Conservation (phyloP, 2,329 filamentous ascomycete species). For the Claviceps capensis region DNA sequence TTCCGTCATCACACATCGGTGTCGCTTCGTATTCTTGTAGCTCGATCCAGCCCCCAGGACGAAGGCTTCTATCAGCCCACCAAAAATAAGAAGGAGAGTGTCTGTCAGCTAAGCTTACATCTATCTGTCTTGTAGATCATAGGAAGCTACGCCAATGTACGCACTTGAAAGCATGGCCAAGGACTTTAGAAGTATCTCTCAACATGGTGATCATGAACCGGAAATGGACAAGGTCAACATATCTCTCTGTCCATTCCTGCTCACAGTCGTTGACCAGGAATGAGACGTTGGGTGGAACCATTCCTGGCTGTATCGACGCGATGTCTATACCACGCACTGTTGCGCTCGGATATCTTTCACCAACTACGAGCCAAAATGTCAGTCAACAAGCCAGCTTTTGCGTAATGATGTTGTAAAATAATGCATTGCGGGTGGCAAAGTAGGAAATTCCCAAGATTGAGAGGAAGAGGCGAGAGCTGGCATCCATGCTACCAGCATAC, state of each 20-base stretch:
- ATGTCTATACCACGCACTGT: slow-evolving; percentile 25
- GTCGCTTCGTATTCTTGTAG: slow-evolving; percentile 24
- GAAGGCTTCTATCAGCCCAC: slow-evolving; percentile 10
- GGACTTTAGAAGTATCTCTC: slow-evolving; percentile 8
- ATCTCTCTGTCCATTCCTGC: slow-evolving; percentile 15
- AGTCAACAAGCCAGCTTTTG: not conserved
- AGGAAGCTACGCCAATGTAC: not conserved
- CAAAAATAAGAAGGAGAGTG: not conserved
- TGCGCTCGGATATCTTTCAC: slow-evolving; percentile 20
- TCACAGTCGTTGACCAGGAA: slow-evolving; percentile 24
- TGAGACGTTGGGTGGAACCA: slow-evolving; percentile 26
- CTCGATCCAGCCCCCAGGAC: slow-evolving; percentile 31
- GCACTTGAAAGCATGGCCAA: slow-evolving; percentile 11
- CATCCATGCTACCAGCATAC: not conserved
- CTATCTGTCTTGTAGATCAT: too few species aligned
- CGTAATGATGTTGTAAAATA: too few species aligned
- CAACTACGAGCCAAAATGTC: not conserved
- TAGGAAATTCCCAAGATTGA: too few species aligned
- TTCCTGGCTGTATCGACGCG: slow-evolving; percentile 25
- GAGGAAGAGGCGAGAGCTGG: not conserved
- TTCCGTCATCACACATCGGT: slow-evolving; percentile 22
- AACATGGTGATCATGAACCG: slow-evolving; percentile 12
- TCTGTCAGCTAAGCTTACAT: not conserved
- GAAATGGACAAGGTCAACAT: slow-evolving; percentile 19
- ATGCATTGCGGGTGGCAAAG: too few species aligned